These are phyloP conservation scores for Ogataea nitratoaversa DNA, from an alignment of 805 yeast species.

Conservation along the genomic window DNA sequence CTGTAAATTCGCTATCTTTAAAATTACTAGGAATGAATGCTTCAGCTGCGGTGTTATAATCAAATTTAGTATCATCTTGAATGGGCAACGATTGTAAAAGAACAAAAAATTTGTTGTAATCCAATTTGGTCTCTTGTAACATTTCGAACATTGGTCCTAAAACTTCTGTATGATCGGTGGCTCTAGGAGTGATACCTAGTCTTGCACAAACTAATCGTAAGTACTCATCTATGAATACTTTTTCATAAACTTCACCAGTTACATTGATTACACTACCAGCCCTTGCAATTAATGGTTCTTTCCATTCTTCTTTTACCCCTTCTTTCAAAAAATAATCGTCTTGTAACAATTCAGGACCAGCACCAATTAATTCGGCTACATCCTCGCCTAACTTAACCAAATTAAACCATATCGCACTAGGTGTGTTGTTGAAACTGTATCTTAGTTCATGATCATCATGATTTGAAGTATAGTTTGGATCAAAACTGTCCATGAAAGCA, in stretches of 20 bases:
- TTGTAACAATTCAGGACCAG: constrained; percentile 50
- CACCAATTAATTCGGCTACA: constrained; percentile 76
- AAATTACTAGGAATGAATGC: constrained; percentile 27
- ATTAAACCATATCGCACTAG: constrained; percentile 91
- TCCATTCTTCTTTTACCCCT: constrained; percentile 46
- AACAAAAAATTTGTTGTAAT: constrained; percentile 77
- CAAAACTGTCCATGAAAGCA: constrained; percentile 81
- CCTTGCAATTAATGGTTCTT: constrained; percentile 48
- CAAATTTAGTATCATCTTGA: constrained; percentile 23
- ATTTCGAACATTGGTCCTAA: constrained; percentile 59
- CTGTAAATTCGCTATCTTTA: constrained; percentile 22
- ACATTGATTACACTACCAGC: constrained; percentile 62
- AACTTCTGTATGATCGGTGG: constrained; percentile 40
- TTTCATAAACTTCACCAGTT: constrained; percentile 63
- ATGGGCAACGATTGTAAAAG: constrained; percentile 48
- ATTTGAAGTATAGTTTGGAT: constrained; percentile 82
- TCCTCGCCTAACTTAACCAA: constrained; percentile 80
- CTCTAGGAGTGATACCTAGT: constrained; percentile 55
- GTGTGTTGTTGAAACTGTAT: constrained; percentile 80
- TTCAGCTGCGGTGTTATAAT: constrained; percentile 25
- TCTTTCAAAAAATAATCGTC: constrained; percentile 37
- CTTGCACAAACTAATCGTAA: constrained; percentile 55
- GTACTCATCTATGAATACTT: constrained; percentile 55
- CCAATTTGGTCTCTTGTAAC: constrained; percentile 59
- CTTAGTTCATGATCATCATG: constrained; percentile 73